A percentile compares a stretch with the other conserved stretches of the same genome.
Evolutionary conservation across 768 basidiomycete species (phyloP).

Genomic region (Boletus sp.): DNA sequence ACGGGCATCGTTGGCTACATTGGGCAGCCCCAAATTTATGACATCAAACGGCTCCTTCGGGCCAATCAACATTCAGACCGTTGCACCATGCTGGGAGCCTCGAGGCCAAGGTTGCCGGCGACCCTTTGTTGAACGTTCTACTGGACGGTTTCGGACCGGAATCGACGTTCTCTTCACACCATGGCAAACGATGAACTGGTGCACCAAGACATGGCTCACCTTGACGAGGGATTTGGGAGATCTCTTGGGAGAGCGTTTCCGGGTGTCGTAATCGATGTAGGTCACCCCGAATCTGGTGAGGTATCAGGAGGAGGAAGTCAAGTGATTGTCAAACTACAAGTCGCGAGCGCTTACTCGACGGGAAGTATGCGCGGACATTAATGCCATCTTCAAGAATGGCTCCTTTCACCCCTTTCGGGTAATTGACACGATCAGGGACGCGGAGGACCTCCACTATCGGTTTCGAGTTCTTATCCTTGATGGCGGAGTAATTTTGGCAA

Average conservation of each 20-base stretch:
- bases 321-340: neutral
- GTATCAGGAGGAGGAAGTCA: conserved; percentile 41
- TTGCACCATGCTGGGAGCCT: neutral
- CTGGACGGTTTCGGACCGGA: neutral
- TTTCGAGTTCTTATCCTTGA: conserved; percentile 58
- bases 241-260: conserved; percentile 61
- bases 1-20: neutral
- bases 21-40: neutral
- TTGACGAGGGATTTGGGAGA: conserved; percentile 56
- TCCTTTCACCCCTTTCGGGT: conserved; percentile 58
- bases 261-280: conserved; percentile 68
- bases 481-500: conserved; percentile 62
- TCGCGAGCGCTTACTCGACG: conserved; percentile 52
- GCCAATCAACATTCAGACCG: neutral
- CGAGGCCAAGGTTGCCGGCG: neutral
- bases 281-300: conserved; percentile 66
- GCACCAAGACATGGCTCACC: conserved; percentile 31
- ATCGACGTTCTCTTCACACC: conserved; percentile 32
- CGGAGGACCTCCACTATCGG: conserved; percentile 50
- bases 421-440: conserved; percentile 63
- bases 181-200: conserved; percentile 12
- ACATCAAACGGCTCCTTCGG: neutral
- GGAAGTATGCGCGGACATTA: conserved; percentile 60
- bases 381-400: conserved; percentile 65
- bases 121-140: neutral